A percentile compares a stretch with the other conserved stretches of the same genome.
These are phyloP conservation scores for Basipetospora chlamydospora DNA, from an alignment of 2,329 filamentous ascomycete genomes.

Conservation along the genomic window DNA sequence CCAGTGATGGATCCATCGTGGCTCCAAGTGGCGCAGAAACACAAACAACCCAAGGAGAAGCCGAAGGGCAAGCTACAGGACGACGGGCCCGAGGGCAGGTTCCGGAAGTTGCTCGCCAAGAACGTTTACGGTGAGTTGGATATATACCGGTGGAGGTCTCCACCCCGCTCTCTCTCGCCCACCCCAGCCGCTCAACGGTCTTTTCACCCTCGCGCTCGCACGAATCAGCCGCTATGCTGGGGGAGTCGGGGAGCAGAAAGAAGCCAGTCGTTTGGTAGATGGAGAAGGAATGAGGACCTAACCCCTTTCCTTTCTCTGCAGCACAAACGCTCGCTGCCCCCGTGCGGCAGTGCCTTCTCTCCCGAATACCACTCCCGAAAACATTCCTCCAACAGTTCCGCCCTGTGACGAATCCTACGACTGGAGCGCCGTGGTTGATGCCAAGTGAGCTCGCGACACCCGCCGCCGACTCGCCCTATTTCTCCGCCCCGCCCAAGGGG, in stretches of 20 bases:
- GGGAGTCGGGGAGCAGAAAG: no score
- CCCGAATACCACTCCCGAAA: background rate
- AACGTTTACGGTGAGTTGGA: constrained; percentile 50
- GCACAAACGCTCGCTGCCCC: constrained; percentile 48
- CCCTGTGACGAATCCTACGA: constrained; percentile 38
- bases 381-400: constrained; percentile 48
- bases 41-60: constrained; percentile 21
- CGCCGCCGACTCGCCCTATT: background rate
- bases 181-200: no score
- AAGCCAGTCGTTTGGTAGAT: no score
- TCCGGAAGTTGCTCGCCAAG: constrained; percentile 42
- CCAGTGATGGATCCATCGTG: constrained; percentile 38
- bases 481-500: no score
- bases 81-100: constrained; percentile 24
- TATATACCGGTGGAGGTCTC: no score
- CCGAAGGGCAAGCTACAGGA: constrained; percentile 15
- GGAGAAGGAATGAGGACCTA: no score
- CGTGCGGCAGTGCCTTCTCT: constrained; percentile 34
- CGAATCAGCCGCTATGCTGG: no score
- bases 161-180: no score
- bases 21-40: constrained; percentile 27
- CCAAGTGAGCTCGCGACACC: constrained; percentile 20
- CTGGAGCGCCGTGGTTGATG: constrained; percentile 37
- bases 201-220: no score
- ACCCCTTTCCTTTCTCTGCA: constrained; percentile 15